Conservation (phyloP, 176 grass and related monocot genomes). For the Chrysopogon serrulatus region DNA sequence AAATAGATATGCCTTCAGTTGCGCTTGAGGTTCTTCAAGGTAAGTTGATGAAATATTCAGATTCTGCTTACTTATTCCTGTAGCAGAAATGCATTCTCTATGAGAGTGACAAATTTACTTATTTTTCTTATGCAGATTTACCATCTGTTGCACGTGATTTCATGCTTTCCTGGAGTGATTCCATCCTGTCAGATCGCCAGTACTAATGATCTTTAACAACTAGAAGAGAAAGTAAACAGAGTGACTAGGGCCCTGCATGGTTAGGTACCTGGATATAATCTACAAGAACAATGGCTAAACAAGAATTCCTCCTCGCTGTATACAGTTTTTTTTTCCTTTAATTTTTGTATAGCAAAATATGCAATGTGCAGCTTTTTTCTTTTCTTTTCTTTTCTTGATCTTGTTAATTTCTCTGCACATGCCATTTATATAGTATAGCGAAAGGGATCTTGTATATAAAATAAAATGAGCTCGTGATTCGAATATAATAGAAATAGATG, state of each 20-base stretch:
- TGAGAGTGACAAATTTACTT: neutral
- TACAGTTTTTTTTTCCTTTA: neutral
- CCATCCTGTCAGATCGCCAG: conserved; percentile 73
- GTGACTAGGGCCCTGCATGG: neutral
- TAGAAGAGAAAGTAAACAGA: conserved; percentile 19
- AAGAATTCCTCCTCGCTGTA: conserved; percentile 6
- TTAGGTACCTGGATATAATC: neutral
- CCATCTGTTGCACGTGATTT: conserved; percentile 74
- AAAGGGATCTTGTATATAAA: conserved; percentile 29
- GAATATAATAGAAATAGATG: neutral
- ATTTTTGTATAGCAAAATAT: conserved; percentile 23
- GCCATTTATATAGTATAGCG: conserved; percentile 15
- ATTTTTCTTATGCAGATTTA: conserved; percentile 55
- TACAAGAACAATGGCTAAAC: conserved; percentile 11
- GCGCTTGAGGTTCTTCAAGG: conserved; percentile 87
- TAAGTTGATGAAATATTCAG: conserved; percentile 20
- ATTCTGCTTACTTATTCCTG: neutral
- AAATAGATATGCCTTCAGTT: conserved; percentile 84
- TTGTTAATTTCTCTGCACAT: neutral
- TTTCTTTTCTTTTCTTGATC: neutral
- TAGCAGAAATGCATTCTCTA: neutral
- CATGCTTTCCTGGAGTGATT: conserved; percentile 91
- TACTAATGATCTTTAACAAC: conserved; percentile 14
- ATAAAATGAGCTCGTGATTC: conserved; percentile 26
- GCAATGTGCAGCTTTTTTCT: neutral